These are phyloP conservation scores for Apophysomyces trapeziformis DNA, from an alignment of 371 early-diverging fungal species.

Conservation along the genomic window DNA sequence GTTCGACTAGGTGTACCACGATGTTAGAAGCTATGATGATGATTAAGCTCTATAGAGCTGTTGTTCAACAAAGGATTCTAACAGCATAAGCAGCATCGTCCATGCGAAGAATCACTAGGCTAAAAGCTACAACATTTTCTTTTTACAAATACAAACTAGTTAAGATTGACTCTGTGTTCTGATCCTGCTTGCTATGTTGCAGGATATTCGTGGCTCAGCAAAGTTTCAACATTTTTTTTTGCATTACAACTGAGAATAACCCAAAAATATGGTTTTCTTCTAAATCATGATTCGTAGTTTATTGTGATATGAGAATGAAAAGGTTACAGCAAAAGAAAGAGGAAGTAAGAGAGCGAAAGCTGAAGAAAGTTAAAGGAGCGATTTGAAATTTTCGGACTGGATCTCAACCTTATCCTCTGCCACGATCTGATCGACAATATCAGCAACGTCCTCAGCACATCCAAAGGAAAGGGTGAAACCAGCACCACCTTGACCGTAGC, in stretches of 20 bases:
- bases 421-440: constrained; percentile 22
- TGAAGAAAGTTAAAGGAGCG: background rate
- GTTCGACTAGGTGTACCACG: background rate
- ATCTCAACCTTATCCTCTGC: constrained; percentile 1
- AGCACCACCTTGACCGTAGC: constrained; percentile 9
- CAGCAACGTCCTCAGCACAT: constrained; percentile 2
- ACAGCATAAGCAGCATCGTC: no score
- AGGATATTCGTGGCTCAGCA: no score
- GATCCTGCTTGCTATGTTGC: no score
- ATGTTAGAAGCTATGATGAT: background rate
- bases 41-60: no score
- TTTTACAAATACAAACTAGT: no score
- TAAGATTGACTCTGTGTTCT: no score
- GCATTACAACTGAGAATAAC: no score
- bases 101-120: no score
- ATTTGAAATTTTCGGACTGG: constrained; percentile 3
- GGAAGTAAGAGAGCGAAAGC: background rate
- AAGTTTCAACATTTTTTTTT: no score
- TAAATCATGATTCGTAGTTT: constrained; percentile 1
- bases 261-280: no score
- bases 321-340: background rate
- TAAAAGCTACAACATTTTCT: no score
- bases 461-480: constrained; percentile 9
- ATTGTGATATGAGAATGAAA: constrained; percentile 3
- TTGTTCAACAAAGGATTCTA: no score